phyloP scores from a whole-genome alignment of 2,329 filamentous ascomycete genomes.

The Pseudogymnoascus pannorum region DNA sequence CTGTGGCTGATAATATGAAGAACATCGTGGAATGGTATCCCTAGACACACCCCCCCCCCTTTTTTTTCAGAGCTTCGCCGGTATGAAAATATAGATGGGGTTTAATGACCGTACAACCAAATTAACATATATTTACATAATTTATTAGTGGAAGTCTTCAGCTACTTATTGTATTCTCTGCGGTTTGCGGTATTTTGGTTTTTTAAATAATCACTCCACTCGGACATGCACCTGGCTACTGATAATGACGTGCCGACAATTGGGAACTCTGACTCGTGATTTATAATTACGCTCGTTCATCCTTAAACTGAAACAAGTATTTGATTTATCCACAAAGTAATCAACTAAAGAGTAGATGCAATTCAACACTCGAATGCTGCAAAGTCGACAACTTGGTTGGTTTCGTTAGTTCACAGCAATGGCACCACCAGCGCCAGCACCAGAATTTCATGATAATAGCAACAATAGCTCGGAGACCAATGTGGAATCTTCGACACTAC shows the following conservation, averaged over 20 bases:
- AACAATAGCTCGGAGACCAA: background rate
- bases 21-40: constrained; percentile 5
- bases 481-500: background rate
- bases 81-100: background rate
- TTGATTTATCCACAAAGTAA: background rate
- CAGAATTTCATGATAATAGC: background rate
- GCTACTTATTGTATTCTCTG: no score
- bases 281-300: background rate
- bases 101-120: background rate
- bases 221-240: background rate
- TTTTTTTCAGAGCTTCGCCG: background rate
- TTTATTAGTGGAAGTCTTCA: no score
- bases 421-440: background rate
- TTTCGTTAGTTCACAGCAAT: background rate
- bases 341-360: background rate
- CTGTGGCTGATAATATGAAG: constrained; percentile 3
- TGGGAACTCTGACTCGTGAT: background rate
- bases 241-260: constrained; percentile 1
- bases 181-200: no score
- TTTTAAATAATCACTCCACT: background rate
- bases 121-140: background rate
- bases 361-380: background rate
- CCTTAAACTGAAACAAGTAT: background rate
- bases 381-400: background rate
- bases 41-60: background rate